A percentile compares a stretch with the other conserved stretches of the same genome.
These are phyloP conservation scores for Xylaria arbuscula DNA, from an alignment of 2,329 filamentous ascomycete genomes.

Conservation along the genomic window DNA sequence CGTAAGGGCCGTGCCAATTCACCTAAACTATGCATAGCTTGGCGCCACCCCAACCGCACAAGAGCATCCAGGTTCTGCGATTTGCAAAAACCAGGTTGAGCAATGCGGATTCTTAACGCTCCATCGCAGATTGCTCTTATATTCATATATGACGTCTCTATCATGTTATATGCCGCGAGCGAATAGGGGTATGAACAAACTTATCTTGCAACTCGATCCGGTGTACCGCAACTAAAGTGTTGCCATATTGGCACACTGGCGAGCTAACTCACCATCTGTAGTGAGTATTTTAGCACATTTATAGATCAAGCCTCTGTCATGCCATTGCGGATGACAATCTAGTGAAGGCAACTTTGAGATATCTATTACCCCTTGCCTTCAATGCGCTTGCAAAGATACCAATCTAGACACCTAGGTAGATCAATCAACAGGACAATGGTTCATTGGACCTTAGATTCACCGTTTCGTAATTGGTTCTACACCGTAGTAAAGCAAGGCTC, in stretches of 20 bases:
- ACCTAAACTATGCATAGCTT: neutral
- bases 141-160: neutral
- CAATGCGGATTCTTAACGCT: neutral
- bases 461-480: neutral
- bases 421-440: neutral
- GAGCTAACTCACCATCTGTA: neutral
- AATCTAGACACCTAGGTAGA: neutral
- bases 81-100: neutral
- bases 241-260: neutral
- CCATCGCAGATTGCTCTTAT: neutral
- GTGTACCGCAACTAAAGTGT: neutral
- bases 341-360: neutral
- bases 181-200: neutral
- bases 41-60: neutral
- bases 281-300: too few species aligned
- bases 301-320: neutral
- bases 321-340: neutral
- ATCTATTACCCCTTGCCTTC: neutral
- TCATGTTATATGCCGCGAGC: neutral
- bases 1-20: neutral
- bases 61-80: neutral
- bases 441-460: neutral
- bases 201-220: neutral
- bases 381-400: neutral
- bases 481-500: neutral